Evolutionary conservation across 495 filamentous ascomycete genomes (phyloP).

Genomic region (Xylaria castorea): DNA sequence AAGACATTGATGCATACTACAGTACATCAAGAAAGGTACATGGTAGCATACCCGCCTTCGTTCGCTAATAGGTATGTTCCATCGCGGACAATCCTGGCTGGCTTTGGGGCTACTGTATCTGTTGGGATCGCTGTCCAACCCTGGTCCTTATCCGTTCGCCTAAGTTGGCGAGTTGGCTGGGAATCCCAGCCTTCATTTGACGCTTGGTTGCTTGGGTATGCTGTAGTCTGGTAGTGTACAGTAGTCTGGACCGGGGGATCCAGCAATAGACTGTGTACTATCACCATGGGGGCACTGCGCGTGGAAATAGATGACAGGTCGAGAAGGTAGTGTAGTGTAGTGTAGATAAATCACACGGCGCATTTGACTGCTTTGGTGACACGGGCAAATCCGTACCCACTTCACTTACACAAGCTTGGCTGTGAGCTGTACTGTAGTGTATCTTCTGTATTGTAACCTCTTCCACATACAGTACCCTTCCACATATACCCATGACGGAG

Average conservation of each 20-base stretch:
- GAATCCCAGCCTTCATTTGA: conserved; percentile 11
- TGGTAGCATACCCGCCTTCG: neutral
- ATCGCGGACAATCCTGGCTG: conserved; percentile 1
- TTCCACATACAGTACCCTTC: conserved; percentile 3
- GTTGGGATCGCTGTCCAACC: conserved; percentile 21
- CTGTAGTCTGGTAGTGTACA: conserved; percentile 1
- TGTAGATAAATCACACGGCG: neutral
- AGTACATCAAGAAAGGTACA: neutral
- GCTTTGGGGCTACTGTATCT: neutral
- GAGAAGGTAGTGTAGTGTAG: neutral
- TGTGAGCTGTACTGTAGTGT: neutral
- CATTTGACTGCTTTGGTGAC: neutral
- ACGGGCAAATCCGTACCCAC: conserved; percentile 3
- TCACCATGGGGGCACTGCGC: neutral
- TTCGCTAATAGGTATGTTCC: neutral
- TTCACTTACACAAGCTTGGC: conserved; percentile 9
- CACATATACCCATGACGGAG: neutral
- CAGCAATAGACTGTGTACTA: neutral
- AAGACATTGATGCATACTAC: conserved; percentile 16
- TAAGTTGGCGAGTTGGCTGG: neutral
- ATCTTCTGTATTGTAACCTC: neutral
- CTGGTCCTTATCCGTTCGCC: conserved; percentile 21
- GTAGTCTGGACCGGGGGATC: conserved; percentile 6
- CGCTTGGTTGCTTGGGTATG: conserved; percentile 14
- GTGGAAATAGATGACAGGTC: conserved; percentile 8